Conservation (phyloP, 2,329 filamentous ascomycete genomes). For the Alternaria dauci region DNA sequence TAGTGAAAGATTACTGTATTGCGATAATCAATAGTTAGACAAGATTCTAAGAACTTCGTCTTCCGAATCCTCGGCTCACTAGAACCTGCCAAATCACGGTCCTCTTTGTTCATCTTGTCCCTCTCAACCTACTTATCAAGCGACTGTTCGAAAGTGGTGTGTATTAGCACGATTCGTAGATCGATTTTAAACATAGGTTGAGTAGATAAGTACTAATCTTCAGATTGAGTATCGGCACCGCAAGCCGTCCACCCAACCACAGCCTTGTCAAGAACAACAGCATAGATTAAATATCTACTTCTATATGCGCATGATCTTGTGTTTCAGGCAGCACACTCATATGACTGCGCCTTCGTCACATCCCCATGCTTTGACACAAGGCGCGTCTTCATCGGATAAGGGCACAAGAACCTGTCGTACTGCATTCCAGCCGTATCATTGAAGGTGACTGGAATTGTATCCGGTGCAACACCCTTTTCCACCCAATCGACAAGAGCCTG, state of each 20-base stretch:
- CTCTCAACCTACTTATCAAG: neutral
- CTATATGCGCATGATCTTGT: neutral
- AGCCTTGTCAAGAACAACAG: neutral
- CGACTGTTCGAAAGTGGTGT: neutral
- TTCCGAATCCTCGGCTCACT: neutral
- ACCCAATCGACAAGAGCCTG: slow-evolving; percentile 39
- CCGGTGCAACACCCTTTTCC: slow-evolving; percentile 29
- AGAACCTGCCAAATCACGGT: neutral
- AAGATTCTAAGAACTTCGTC: neutral
- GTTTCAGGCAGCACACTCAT: slow-evolving; percentile 7
- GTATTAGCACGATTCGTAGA: neutral
- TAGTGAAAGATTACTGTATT: too few species aligned
- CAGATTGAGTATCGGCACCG: too few species aligned
- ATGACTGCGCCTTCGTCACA: slow-evolving; percentile 17
- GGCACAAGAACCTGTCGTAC: slow-evolving; percentile 26
- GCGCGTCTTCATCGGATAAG: slow-evolving; percentile 24
- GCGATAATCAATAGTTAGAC: neutral
- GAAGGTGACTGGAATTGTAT: slow-evolving; percentile 13
- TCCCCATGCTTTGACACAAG: slow-evolving; percentile 14
- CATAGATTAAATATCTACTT: neutral
- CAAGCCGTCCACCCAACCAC: neutral
- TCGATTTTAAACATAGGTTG: neutral
- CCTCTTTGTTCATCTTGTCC: neutral
- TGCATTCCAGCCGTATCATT: slow-evolving; percentile 7
- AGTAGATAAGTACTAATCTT: neutral